Evolutionary conservation across 2,329 filamentous ascomycete genomes (phyloP).

Genomic region (Cyphellophora attinorum): DNA sequence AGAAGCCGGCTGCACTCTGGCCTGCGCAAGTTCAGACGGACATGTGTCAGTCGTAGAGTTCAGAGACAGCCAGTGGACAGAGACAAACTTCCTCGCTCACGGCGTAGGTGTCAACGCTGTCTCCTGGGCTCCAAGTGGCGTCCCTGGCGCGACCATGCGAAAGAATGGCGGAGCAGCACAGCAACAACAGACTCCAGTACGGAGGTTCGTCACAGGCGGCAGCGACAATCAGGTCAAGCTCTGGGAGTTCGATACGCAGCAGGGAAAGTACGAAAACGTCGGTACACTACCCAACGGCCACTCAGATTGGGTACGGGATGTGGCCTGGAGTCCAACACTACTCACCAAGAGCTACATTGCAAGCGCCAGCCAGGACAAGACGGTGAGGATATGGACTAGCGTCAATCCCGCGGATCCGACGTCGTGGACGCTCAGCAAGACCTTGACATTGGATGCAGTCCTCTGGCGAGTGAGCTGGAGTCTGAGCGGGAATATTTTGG

Average conservation of each 20-base stretch:
- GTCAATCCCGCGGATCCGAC: constrained; percentile 51
- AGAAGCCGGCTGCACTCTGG: constrained; percentile 86
- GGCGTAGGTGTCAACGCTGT: constrained; percentile 92
- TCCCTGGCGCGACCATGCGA: constrained; percentile 75
- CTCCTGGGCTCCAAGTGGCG: constrained; percentile 81
- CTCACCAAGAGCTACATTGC: constrained; percentile 95
- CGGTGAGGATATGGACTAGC: constrained; percentile 91
- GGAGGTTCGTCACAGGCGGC: constrained; percentile 88
- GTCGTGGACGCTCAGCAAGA: constrained; percentile 70
- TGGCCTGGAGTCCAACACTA: constrained; percentile 92
- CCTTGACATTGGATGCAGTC: constrained; percentile 76
- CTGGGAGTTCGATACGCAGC: constrained; percentile 66
- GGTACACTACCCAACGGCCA: constrained; percentile 63
- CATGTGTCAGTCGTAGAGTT: constrained; percentile 92
- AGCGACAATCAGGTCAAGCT: constrained; percentile 91
- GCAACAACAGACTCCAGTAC: constrained; percentile 31
- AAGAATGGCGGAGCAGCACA: constrained; percentile 50
- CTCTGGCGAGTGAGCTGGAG: constrained; percentile 98
- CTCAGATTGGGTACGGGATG: constrained; percentile 93
- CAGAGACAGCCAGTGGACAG: constrained; percentile 87
- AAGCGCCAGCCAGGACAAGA: constrained; percentile 91
- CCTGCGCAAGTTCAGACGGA: constrained; percentile 88
- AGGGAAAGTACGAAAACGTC: constrained; percentile 42
- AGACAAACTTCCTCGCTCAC: constrained; percentile 83
- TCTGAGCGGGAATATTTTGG: constrained; percentile 89